Conservation (phyloP, 2,329 filamentous ascomycete genomes). For the Cladosporium austrohemisphaericum region DNA sequence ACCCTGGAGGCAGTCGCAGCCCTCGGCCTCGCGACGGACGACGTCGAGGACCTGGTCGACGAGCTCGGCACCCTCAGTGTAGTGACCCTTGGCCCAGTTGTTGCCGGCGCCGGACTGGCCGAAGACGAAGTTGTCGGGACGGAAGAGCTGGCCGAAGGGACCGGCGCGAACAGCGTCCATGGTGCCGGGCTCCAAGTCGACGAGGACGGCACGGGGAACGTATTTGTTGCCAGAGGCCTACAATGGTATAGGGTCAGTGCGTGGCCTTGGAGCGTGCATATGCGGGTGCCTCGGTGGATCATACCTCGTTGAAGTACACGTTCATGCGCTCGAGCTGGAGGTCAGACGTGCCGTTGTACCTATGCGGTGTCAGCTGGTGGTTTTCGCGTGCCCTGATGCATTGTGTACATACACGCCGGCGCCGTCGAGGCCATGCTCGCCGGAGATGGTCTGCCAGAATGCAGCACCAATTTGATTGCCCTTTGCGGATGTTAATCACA, state of each 20-base stretch:
- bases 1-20: constrained; percentile 98
- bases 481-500: constrained; percentile 47
- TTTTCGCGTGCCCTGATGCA: neutral
- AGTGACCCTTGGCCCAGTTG: constrained; percentile 99
- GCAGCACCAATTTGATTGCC: constrained; percentile 99
- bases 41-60: constrained; percentile 98
- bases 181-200: constrained; percentile 98
- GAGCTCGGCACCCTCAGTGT: constrained; percentile 98
- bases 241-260: constrained; percentile 27
- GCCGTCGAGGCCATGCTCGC: constrained; percentile 90
- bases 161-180: constrained; percentile 99
- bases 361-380: constrained; percentile 40
- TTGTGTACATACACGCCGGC: constrained; percentile 75
- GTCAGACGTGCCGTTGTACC: constrained; percentile 96
- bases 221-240: constrained; percentile 98
- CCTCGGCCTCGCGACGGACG: constrained; percentile 96
- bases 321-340: constrained; percentile 99
- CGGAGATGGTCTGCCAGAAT: constrained; percentile 73
- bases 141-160: constrained; percentile 98
- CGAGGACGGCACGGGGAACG: constrained; percentile 96
- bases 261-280: neutral
- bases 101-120: constrained; percentile 99
- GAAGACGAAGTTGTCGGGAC: constrained; percentile 99
- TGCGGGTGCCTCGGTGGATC: constrained; percentile 22
- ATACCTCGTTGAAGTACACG: constrained; percentile 96